A percentile compares a stretch with the other conserved stretches of the same genome.
Evolutionary conservation across 805 yeast genomes (phyloP).

Genomic region (Candida xiaguanensis): DNA sequence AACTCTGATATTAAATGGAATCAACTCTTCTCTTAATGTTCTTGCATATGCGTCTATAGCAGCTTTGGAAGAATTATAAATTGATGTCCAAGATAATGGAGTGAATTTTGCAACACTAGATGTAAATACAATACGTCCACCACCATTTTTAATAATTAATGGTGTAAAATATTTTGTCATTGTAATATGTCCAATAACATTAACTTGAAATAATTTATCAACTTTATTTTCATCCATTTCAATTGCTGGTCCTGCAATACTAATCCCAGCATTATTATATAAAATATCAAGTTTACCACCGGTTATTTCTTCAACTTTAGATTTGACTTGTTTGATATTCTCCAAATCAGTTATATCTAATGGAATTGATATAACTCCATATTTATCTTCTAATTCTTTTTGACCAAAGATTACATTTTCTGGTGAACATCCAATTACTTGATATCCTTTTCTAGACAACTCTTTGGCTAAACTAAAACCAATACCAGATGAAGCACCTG

Average conservation of each 20-base stretch:
- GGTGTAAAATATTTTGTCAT: conserved; percentile 31
- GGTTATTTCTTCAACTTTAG: conserved; percentile 17
- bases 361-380: conserved; percentile 25
- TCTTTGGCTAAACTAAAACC: conserved; percentile 48
- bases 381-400: conserved; percentile 20
- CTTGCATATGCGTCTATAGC: conserved; percentile 34
- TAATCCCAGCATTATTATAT: conserved; percentile 40
- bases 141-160: conserved; percentile 21
- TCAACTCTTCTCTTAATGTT: conserved; percentile 28
- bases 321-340: conserved; percentile 21
- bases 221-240: conserved; percentile 24
- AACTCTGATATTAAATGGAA: conserved; percentile 33
- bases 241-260: conserved; percentile 23
- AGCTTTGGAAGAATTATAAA: conserved; percentile 35
- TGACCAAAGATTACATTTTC: conserved; percentile 17
- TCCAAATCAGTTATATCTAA: conserved; percentile 36
- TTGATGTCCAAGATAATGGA: conserved; percentile 28
- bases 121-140: conserved; percentile 36
- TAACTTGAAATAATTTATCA: conserved; percentile 23
- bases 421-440: conserved; percentile 28
- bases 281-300: conserved; percentile 32
- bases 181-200: conserved; percentile 35
- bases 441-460: conserved; percentile 37
- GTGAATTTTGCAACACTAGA: conserved; percentile 27
- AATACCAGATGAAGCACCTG: conserved; percentile 61